Evolutionary conservation across 805 yeast genomes (phyloP).

Genomic region (Lipomyces yamadae): DNA sequence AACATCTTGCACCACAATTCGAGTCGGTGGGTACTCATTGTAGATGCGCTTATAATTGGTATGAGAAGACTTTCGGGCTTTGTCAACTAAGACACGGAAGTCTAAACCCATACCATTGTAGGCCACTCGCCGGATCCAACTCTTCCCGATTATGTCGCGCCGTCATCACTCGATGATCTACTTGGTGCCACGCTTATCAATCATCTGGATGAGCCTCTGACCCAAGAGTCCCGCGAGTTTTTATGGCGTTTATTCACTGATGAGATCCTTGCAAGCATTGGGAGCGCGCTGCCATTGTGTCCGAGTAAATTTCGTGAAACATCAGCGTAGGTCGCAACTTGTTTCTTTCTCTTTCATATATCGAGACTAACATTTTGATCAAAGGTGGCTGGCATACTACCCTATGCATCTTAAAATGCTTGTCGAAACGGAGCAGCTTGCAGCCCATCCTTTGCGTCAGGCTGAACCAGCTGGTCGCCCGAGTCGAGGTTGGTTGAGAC

Average conservation of each 20-base stretch:
- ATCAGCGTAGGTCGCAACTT: neutral
- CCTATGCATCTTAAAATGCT: neutral
- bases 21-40: conserved; percentile 97
- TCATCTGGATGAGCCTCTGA: too few relatives aligned
- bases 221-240: neutral
- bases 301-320: neutral
- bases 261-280: neutral
- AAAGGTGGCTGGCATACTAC: neutral
- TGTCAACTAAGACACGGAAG: conserved; percentile 90
- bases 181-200: neutral
- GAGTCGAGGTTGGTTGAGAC: neutral
- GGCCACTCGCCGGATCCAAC: conserved; percentile 60
- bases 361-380: conserved; percentile 1
- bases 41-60: conserved; percentile 89
- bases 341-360: neutral
- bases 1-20: conserved; percentile 88
- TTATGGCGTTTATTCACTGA: neutral
- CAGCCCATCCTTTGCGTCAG: neutral
- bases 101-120: conserved; percentile 99
- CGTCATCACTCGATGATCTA: neutral
- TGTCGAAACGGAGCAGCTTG: neutral
- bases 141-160: neutral
- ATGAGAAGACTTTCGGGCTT: conserved; percentile 91
- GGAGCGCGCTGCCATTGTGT: neutral
- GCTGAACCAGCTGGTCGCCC: neutral